Percentiles rank a stretch among this genome's conserved stretches.
phyloP scores from a whole-genome alignment of 345 rosid genomes.

The Hypericum androsaemum region DNA sequence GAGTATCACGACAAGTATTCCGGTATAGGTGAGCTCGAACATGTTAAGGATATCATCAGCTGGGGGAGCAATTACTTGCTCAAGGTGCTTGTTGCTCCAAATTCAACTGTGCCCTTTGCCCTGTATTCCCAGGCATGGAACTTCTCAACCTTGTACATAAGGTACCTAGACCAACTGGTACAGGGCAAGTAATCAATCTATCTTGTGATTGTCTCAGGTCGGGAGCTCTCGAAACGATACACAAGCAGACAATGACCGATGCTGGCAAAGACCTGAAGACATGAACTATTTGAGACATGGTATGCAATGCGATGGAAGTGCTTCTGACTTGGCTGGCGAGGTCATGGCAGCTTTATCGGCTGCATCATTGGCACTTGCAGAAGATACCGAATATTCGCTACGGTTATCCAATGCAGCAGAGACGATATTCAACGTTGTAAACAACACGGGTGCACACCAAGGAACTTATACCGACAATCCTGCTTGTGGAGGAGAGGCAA shows the following conservation, averaged over 20 bases:
- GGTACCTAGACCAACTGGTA: neutral
- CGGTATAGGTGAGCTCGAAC: slow-evolving; percentile 43
- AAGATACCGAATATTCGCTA: slow-evolving; percentile 27
- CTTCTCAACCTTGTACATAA: neutral
- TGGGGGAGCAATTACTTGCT: slow-evolving; percentile 59
- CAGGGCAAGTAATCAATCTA: neutral
- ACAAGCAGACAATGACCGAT: slow-evolving; percentile 23
- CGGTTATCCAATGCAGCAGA: slow-evolving; percentile 24
- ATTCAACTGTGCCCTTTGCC: slow-evolving; percentile 15
- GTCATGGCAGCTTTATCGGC: slow-evolving; percentile 45
- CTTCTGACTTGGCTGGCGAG: slow-evolving; percentile 53
- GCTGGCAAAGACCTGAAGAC: slow-evolving; percentile 70
- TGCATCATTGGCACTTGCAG: slow-evolving; percentile 47
- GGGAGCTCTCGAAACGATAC: slow-evolving; percentile 29
- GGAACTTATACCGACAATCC: slow-evolving; percentile 25
- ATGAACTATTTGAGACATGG: slow-evolving; percentile 40
- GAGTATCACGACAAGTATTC: slow-evolving; percentile 49
- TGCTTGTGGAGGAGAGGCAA: slow-evolving; percentile 40
- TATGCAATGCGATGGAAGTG: slow-evolving; percentile 28
- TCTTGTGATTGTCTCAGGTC: slow-evolving; percentile 27
- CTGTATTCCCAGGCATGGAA: slow-evolving; percentile 51
- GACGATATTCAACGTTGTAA: slow-evolving; percentile 25
- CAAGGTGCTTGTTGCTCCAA: slow-evolving; percentile 31
- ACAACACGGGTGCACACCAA: slow-evolving; percentile 14
- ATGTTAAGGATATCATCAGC: slow-evolving; percentile 44